Evolutionary conservation across 2,329 filamentous ascomycete genomes (phyloP), one percentile per base, ranked within the genome.

Genomic region (Fusarium protoensiforme): DNA sequence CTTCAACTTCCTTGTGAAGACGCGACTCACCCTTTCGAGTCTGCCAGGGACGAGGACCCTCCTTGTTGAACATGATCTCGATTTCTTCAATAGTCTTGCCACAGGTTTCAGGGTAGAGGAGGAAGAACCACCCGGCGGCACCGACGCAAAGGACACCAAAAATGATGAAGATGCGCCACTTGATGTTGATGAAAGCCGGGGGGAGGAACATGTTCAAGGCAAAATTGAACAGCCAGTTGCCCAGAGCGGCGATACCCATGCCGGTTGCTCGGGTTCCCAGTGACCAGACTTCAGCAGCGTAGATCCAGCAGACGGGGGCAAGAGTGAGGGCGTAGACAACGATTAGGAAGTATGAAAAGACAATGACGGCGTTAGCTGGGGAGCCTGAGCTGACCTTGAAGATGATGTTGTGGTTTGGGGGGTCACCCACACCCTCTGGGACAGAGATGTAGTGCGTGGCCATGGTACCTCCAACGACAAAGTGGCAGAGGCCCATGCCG

Each of bases 141-240:
- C 33, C 24, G 4, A 54, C 27, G 9, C 48, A 54, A 35, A 54
- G 48, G 6, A 33, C 48, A 7, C 48, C 31, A 22, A 54, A 33
- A 18, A 54, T 11, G 29, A 54, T 54, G 31, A 54, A 54, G 31
- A 54, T 31, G 31, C 48, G 18, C 27, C 27, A 54, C 27, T 54
- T 33, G 13, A 54, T 54, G n/a, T 54, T 33, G n/a, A 31, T 31
- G n/a, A 64, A 64, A 4, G 51, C 53, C 16, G 51, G 51, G 1
- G 61, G 61, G 14, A 57, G 29, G 16, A 41, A 64, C 36, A 64
- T 29, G 8, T 24, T 38, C 18, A 64, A 18, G 18, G 61, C 51
- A 39, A 64, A 58, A 18, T 64, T 64, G 20, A 64, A 58, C 2
- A 41, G 27, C 61, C 61, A 64, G 41, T 64, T 64, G 6, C 35